A percentile compares a stretch with the other conserved stretches of the same genome.
Evolutionary conservation across 345 rosid species (phyloP).

Genomic region (Excoecaria agallocha): DNA sequence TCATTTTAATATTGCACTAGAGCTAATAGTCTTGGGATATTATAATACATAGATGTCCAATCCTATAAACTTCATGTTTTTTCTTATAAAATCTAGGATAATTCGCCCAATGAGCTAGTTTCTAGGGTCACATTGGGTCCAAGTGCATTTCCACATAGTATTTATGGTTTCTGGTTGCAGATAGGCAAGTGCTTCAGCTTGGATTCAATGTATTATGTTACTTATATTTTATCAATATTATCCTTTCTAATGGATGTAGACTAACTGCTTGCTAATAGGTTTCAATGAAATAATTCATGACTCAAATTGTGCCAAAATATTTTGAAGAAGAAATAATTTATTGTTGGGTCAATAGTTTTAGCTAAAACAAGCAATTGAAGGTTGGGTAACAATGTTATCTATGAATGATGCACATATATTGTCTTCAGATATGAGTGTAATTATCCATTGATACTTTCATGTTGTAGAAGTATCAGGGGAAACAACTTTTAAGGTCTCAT

Average conservation of each 20-base stretch:
- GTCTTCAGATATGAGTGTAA: neutral
- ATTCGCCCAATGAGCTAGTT: no score
- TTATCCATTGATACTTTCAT: neutral
- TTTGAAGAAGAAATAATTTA: neutral
- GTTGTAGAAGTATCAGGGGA: constrained; percentile 78
- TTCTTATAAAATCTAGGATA: no score
- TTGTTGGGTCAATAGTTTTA: neutral
- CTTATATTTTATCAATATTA: neutral
- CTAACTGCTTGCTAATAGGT: neutral
- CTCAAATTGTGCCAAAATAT: neutral
- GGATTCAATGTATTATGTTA: neutral
- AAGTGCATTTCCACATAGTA: no score
- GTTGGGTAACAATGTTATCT: neutral
- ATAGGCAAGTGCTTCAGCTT: no score
- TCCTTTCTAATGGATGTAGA: neutral
- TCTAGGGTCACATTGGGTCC: no score
- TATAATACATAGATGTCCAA: no score
- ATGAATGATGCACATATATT: neutral
- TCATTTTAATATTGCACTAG: no score
- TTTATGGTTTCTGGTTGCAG: no score
- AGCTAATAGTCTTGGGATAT: no score
- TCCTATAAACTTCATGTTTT: no score
- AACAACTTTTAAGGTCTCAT: constrained; percentile 66
- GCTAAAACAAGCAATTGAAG: neutral
- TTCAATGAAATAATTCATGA: neutral